Conservation (phyloP, 495 filamentous ascomycete genomes). For the Evernia prunastri region DNA sequence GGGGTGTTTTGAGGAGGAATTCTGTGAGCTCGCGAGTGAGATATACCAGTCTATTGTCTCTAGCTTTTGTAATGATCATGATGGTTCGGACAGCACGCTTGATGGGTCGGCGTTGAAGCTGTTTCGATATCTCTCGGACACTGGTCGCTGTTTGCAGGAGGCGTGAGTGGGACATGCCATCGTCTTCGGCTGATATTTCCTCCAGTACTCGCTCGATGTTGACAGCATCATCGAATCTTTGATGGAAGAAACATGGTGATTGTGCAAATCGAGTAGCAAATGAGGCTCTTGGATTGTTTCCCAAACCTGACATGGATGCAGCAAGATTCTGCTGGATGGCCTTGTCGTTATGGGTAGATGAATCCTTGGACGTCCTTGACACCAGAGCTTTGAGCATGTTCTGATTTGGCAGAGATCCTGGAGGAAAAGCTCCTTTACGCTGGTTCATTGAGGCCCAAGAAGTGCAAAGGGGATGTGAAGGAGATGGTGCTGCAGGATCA, state of each 20-base stretch:
- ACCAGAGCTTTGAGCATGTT: constrained; percentile 85
- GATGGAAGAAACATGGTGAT: constrained; percentile 95
- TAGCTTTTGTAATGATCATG: constrained; percentile 95
- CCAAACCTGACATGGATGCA: constrained; percentile 57
- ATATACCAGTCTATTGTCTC: constrained; percentile 80
- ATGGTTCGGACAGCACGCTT: constrained; percentile 80
- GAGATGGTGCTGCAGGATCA: constrained; percentile 30
- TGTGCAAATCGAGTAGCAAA: constrained; percentile 63
- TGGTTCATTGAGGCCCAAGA: constrained; percentile 44
- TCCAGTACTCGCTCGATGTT: constrained; percentile 93
- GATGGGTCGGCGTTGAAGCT: constrained; percentile 82
- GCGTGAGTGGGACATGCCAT: constrained; percentile 84
- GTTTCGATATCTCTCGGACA: constrained; percentile 89
- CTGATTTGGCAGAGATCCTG: constrained; percentile 64
- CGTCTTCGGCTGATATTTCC: constrained; percentile 78
- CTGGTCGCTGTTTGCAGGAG: constrained; percentile 91
- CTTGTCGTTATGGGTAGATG: constrained; percentile 41
- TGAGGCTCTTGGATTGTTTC: constrained; percentile 45
- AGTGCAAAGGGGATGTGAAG: constrained; percentile 31
- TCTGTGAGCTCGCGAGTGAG: constrained; percentile 78
- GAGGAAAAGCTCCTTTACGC: constrained; percentile 56
- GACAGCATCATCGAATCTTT: constrained; percentile 90
- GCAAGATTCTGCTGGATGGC: constrained; percentile 52
- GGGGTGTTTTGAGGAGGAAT: constrained; percentile 79
- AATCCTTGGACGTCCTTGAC: constrained; percentile 57